These are phyloP conservation scores for Geum urbanum DNA, from an alignment of 306 rosid species.

Conservation along the genomic window DNA sequence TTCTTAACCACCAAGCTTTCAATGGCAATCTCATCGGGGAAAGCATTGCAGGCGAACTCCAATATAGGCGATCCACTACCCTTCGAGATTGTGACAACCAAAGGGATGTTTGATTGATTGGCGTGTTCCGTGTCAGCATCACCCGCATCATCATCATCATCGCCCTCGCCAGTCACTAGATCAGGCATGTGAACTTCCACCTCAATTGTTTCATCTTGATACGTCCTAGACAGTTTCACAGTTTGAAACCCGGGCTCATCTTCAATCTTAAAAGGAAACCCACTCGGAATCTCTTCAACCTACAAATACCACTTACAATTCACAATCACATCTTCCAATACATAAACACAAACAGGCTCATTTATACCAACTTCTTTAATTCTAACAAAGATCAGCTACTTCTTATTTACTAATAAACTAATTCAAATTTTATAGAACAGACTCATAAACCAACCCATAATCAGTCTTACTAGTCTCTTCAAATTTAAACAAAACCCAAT, in stretches of 20 bases:
- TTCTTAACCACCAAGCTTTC: conserved; percentile 64
- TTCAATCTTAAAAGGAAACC: conserved; percentile 66
- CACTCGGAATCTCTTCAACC: conserved; percentile 57
- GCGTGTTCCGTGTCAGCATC: conserved; percentile 35
- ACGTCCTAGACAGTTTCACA: conserved; percentile 59
- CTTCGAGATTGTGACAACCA: conserved; percentile 65
- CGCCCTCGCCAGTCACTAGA: conserved; percentile 60
- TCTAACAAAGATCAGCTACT: not conserved
- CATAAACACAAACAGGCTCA: not conserved
- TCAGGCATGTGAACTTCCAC: conserved; percentile 93
- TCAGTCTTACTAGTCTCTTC: not conserved
- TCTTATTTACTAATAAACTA: not conserved
- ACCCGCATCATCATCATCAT: conserved; percentile 22
- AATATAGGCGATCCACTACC: conserved; percentile 54
- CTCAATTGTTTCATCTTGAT: conserved; percentile 66
- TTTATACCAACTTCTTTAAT: not conserved
- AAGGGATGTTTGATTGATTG: conserved; percentile 63
- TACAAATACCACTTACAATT: conserved; percentile 12
- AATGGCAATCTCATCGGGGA: conserved; percentile 66
- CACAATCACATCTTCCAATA: not conserved
- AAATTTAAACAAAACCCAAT: not conserved
- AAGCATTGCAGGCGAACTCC: conserved; percentile 70
- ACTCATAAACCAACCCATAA: not conserved
- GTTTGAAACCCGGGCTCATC: conserved; percentile 61
- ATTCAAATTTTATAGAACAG: not conserved